A percentile compares a stretch with the other conserved stretches of the same genome.
These are phyloP conservation scores for Graphilbum sp. DNA, from an alignment of 2,329 filamentous ascomycete species.

Conservation along the genomic window DNA sequence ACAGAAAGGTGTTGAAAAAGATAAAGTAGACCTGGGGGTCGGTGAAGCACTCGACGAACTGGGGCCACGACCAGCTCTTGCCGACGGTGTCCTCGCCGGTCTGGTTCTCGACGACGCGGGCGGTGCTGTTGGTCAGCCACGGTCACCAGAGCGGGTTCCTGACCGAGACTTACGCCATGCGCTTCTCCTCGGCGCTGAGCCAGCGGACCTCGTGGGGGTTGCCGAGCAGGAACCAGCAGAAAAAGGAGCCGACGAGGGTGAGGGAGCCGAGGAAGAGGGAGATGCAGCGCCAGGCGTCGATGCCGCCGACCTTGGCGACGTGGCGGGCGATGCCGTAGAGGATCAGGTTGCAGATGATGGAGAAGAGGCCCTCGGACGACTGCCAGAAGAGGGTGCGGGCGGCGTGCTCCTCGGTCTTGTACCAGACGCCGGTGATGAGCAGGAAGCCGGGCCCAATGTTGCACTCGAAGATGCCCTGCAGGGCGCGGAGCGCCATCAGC, in stretches of 20 bases:
- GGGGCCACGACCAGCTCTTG: background rate
- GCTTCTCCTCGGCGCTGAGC: constrained; percentile 18
- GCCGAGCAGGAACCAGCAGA: constrained; percentile 18
- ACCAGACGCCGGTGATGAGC: constrained; percentile 20
- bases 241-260: constrained; percentile 15
- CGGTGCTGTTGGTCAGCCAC: no score
- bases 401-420: constrained; percentile 21
- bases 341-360: constrained; percentile 17
- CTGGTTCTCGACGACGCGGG: constrained; percentile 1
- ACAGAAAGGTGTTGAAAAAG: background rate
- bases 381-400: constrained; percentile 19
- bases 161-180: constrained; percentile 13
- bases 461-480: constrained; percentile 22
- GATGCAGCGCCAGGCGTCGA: constrained; percentile 9
- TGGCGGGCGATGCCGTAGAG: constrained; percentile 19
- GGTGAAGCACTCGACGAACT: background rate
- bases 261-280: constrained; percentile 20
- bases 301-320: background rate
- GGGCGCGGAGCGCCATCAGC: constrained; percentile 17
- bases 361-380: constrained; percentile 21
- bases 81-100: background rate
- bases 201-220: constrained; percentile 21
- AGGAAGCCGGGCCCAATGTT: constrained; percentile 23
- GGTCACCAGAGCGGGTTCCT: no score
- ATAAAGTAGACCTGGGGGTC: constrained; percentile 1